Base-by-base conservation (phyloP, 2,329 filamentous ascomycete species). In the Dactylellina drechsleri region DNA sequence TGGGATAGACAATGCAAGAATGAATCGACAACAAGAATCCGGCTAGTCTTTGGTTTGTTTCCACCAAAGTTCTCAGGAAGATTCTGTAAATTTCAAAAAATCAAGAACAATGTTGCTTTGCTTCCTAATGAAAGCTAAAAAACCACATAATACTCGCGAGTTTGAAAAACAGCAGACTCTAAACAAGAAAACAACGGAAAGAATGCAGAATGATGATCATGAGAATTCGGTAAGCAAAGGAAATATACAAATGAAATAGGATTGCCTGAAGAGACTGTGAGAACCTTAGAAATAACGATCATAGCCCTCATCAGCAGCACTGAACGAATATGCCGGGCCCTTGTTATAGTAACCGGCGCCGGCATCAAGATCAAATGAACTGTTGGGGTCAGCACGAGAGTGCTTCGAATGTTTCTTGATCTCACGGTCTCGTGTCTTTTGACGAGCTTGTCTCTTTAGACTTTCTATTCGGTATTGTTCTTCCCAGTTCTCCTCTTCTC, bases 401-500 rank as follows among this genome's bases (percentile, higher is more conserved):
- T 43, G 13, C 16, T 58, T 59, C 31, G 66, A 40, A 15, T 74
- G 49, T 58, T 75, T 75, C 52, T 75, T 75, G 52, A 75, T 40
- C 58, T 75, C 71, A 50, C 71, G 71, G 28, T 75, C 64, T 10
- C 71, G 71, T 18, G 64, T 75, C 23, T 75, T 64, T 49, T 75
- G 64, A 50, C 71, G 71, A 26, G 71, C 71, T 41, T 75, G 71
- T 59, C 57, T 75, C 58, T 75, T 75, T 13, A 75, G 20, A 40
- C 7, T 59, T 59, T 75, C 71, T 52, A 75, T 64, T 50, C 71
- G 71, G 45, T 68, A 75, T 50, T 75, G 71, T 36, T 75, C 71
- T 65, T 75, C 71, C 71, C 71, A 75, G n/a, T 43, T 58, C n/a
- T 75, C 62, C 47, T 75, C 71, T 56, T 68, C 71, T 49, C 71